These are phyloP conservation scores for Mycena metata DNA, from an alignment of 768 basidiomycete species.

Conservation along the genomic window DNA sequence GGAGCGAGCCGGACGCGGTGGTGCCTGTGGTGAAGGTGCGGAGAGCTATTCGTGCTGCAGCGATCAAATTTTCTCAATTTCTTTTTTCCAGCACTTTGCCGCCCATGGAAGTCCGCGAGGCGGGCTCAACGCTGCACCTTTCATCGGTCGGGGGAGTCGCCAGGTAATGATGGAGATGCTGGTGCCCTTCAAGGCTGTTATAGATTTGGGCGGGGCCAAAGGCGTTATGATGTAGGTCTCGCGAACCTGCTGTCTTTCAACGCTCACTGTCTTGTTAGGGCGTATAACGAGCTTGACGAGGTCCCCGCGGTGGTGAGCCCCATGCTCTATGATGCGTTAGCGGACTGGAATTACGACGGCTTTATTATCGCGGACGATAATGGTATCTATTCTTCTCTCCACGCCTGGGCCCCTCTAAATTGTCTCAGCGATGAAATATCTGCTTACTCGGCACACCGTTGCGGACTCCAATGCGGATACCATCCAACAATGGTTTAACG, in stretches of 20 bases:
- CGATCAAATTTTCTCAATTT: no score
- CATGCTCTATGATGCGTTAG: conserved; percentile 42
- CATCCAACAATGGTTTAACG: conserved; percentile 45
- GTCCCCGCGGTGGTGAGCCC: conserved; percentile 42
- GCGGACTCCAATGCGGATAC: conserved; percentile 40
- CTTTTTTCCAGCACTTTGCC: conserved; percentile 40
- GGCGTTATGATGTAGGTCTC: conserved; percentile 43
- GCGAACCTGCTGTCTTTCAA: not conserved
- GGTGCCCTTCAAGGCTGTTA: conserved; percentile 44
- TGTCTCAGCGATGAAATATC: conserved; percentile 33
- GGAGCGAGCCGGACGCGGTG: conserved; percentile 42
- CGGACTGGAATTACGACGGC: conserved; percentile 44
- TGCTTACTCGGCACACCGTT: conserved; percentile 33
- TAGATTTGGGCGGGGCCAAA: conserved; percentile 41
- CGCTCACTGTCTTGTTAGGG: conserved; percentile 21
- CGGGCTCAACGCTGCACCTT: conserved; percentile 43
- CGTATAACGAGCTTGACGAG: conserved; percentile 44
- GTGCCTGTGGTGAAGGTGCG: conserved; percentile 45
- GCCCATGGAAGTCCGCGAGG: conserved; percentile 42
- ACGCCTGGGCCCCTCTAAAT: not conserved
- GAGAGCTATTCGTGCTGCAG: no score
- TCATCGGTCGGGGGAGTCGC: conserved; percentile 39
- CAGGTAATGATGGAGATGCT: conserved; percentile 44
- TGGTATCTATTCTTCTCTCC: conserved; percentile 20
- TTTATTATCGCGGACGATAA: conserved; percentile 41